Evolutionary conservation across 768 basidiomycete species (phyloP), one percentile per base, ranked within the genome.

Genomic region (Pulveroboletus sp.): DNA sequence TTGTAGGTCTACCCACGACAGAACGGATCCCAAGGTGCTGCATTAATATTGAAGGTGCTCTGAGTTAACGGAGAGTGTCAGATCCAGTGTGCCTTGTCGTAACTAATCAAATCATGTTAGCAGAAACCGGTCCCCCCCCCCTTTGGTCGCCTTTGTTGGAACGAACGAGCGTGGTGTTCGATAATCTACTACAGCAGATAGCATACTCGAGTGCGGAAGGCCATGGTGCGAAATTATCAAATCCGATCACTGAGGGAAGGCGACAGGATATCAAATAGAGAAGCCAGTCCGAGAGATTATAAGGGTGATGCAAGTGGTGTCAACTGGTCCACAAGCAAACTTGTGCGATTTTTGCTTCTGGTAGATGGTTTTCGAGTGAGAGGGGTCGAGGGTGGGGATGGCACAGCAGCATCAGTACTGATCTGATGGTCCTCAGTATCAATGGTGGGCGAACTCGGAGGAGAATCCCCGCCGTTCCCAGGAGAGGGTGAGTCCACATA

Each of bases 331-430:
- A 39, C 65, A 32, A 67, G 73, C 51, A 75, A 55, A 60, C 80
- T 82, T 45, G 69, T 68, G 52, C 79, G 72, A 37, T 76, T 77
- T 63, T 79, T 82, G 51, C 74, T 78, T 51, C 82, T 68, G 40
- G 65, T 70, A 45, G 85, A 86, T 12, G 83, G 82, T 51, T 80
- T 82, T 51, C 82, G 75, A 12, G 87, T 88, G 41, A 89, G 73
- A 7, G 83, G 84, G 10, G 84, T 82, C 13, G 64, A 32, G 20
- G 50, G 57, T 20, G 54, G 51, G 43, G 54, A 22, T 23, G 53
- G 32, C 5, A 41, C 58, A 36, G 51, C 49, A 27, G 74, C 67
- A 54, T 75, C 72, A 30, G 73, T 72, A 50, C 72, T 62, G 20
- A 74, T 62, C 30, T 54, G 70, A 49, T 73, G 50, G 23, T 69